phyloP scores from a whole-genome alignment of 805 yeast species.

The Candida maltosa region DNA sequence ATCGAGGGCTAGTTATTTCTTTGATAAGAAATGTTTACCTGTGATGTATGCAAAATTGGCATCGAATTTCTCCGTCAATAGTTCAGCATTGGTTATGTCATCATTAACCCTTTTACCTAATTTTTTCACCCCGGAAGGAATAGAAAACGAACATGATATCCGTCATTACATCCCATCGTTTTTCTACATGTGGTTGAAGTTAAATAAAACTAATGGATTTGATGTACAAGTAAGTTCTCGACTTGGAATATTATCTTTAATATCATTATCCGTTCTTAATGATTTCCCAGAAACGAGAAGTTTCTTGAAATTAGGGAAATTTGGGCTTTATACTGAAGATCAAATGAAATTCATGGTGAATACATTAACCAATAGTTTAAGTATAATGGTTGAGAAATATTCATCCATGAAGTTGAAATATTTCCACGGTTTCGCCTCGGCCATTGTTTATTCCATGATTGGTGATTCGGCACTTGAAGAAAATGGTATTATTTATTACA shows the following conservation, averaged over 20 bases:
- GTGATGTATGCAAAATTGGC: conserved; percentile 49
- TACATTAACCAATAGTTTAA: conserved; percentile 42
- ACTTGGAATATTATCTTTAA: conserved; percentile 57
- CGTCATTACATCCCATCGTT: conserved; percentile 61
- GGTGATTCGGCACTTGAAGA: conserved; percentile 40
- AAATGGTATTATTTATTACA: conserved; percentile 47
- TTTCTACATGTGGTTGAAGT: conserved; percentile 69
- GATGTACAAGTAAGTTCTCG: conserved; percentile 67
- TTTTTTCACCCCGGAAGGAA: conserved; percentile 27
- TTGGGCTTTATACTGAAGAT: conserved; percentile 60
- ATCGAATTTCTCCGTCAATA: conserved; percentile 50
- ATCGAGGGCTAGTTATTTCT: conserved; percentile 52
- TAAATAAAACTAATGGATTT: conserved; percentile 44
- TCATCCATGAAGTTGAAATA: conserved; percentile 39
- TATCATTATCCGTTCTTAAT: conserved; percentile 34
- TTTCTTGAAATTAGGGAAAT: conserved; percentile 38
- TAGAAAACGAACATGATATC: conserved; percentile 32
- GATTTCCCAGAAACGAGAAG: conserved; percentile 13
- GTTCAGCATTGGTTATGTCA: conserved; percentile 49
- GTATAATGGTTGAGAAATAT: conserved; percentile 47
- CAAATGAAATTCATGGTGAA: conserved; percentile 65
- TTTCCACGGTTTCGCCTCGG: conserved; percentile 41
- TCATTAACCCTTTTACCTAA: conserved; percentile 56
- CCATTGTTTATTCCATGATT: conserved; percentile 59
- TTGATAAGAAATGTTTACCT: conserved; percentile 45